A percentile compares a stretch with the other conserved stretches of the same genome.
These are phyloP conservation scores for Fusarium siculi DNA, from an alignment of 2,329 filamentous ascomycete species.

Conservation along the genomic window DNA sequence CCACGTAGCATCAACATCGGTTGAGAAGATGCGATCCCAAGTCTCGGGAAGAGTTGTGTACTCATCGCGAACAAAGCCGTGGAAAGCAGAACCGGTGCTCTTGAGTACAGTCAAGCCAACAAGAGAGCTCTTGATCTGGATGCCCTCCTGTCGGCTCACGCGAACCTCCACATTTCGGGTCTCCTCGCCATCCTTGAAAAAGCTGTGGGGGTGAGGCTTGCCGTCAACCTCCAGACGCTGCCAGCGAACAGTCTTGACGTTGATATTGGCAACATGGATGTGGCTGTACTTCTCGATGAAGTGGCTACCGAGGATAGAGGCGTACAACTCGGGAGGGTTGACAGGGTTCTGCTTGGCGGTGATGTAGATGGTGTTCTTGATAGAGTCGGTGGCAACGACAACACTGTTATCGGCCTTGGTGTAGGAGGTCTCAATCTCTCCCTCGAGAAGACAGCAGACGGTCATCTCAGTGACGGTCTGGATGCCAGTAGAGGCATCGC, in stretches of 20 bases:
- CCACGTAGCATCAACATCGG: conserved; percentile 90
- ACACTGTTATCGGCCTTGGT: conserved; percentile 94
- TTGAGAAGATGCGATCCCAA: conserved; percentile 95
- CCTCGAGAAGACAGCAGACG: conserved; percentile 90
- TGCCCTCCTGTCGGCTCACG: conserved; percentile 73
- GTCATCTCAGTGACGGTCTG: conserved; percentile 96
- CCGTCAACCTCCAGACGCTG: conserved; percentile 88
- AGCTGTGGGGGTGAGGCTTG: conserved; percentile 93
- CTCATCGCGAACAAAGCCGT: conserved; percentile 92
- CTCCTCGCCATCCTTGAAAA: conserved; percentile 89
- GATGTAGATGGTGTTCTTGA: conserved; percentile 98
- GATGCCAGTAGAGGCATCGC: conserved; percentile 77
- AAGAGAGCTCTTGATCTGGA: conserved; percentile 82
- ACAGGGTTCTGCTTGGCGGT: conserved; percentile 93
- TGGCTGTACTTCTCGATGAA: conserved; percentile 90
- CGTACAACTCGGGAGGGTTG: conserved; percentile 92
- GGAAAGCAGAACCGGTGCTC: conserved; percentile 95
- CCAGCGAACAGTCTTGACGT: conserved; percentile 89
- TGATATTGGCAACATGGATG: conserved; percentile 86
- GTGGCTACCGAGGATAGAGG: conserved; percentile 84
- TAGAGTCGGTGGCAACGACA: conserved; percentile 95
- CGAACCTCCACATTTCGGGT: conserved; percentile 83
- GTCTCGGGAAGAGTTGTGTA: conserved; percentile 91
- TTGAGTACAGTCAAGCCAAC: conserved; percentile 89
- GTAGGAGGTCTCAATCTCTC: conserved; percentile 90